Evolutionary conservation across 805 yeast species (phyloP), one percentile per base, ranked within the genome.

Genomic region (Wickerhamomyces sydowiorum): DNA sequence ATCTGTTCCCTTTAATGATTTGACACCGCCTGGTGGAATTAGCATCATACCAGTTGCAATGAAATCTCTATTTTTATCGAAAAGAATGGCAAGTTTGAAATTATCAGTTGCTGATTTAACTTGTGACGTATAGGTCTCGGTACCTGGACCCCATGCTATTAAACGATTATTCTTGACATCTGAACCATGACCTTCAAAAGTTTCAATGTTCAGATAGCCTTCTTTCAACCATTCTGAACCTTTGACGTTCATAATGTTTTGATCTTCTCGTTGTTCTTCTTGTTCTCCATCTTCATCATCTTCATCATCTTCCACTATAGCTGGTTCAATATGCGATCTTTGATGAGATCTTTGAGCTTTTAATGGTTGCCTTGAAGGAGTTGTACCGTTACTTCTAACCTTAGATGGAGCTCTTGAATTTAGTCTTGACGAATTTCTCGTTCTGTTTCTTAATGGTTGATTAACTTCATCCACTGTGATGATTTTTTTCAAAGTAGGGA

Each of bases 41-140:
- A 78, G 78, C 43, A 86, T 66, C 52, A 85, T 67, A 4, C 95
- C 96, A 24, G 83, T 78, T 1, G 91, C 95, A 41, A 82, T 75
- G 46, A 73, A 73, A 39, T 78, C 83, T 41, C 73, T 67, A 51
- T 80, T 77, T 43, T 71, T 72, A 51, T 80, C 80, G 48, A 83
- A 86, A 37, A 85, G 64, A 7, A 82, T 73, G 0, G 84, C 81
- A 4, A 86, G 63, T 42, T 74, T 70, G 59, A 77, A 86, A 44
- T 74, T 72, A 44, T 82, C 79, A 39, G 72, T 69, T 2, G 62
- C 60, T 23, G 70, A 67, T 17, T 60, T 53, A 24, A 67, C 59
- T 7, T 64, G 47, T 19, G 70, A 64, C 25, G 72, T 67, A 27
- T 65, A 72, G 19, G 71, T 70, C 13, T 77, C 74, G 19, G 74